Base-by-base conservation (phyloP, 305 asterid genomes). In the Fraxinus nigra region DNA sequence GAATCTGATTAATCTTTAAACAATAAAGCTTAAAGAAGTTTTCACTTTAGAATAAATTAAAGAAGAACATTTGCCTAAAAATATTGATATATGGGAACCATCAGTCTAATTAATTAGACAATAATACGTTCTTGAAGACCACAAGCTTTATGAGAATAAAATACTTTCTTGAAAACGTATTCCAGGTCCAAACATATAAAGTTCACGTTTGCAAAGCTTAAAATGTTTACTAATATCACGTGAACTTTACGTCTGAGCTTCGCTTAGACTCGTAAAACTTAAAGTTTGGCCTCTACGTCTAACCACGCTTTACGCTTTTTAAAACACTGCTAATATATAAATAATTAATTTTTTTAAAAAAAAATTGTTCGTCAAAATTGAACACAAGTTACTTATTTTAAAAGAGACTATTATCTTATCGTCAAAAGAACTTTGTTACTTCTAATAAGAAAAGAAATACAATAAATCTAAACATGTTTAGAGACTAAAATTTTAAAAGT, bases 41-140 rank as follows among this genome's bases (percentile, higher is more conserved):
- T 67, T 78, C 76, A 80, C 88, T 87, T 89, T 83, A 75, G 86
- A 74, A 78, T 84, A 46, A 79, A 74, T 30, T 65, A 77, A 87
- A 79, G 79, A 78, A 51, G 61, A 78, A 63, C 38, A 80, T 26
- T 30, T 11, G 10, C 65, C 32, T 30, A 76, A 80, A 70, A 48
- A 32, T 51, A 72, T 83, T 20, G 75, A 80, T 78, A 79, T 79
- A 67, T 67, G 74, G 78, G 51, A 84, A 79, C 79, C 46, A 59
- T 59, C 33, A 59, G 37, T 78, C 5, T 43, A 56, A 77, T 72
- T 72, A 76, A 59, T 56, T 78, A 78, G 13, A 65, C 8, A 63
- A 24, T 63, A 63, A 86, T 78, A 80, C 77, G 76, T 79, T 48
- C 86, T 80, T 83, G 85, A 78, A 34, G 78, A 51, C 8, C 84